Base-by-base conservation (phyloP, 1,284 basidiomycete species). In the Cryptococcus sp. region DNA sequence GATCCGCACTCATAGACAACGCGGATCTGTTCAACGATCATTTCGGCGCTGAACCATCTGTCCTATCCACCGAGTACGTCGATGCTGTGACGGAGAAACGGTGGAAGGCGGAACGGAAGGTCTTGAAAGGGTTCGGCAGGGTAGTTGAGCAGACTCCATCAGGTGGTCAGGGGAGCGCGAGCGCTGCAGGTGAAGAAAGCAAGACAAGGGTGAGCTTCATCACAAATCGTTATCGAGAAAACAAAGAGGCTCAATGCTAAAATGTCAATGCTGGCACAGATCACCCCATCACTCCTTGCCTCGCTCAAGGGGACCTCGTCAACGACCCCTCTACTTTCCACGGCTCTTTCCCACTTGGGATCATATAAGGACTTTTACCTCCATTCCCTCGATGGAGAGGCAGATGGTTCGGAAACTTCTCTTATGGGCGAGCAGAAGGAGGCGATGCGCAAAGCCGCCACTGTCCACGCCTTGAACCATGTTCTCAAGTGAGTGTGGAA, bases 391-490 rank as follows among this genome's bases (percentile, higher is more conserved):
- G 79, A 85, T 56, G 75, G 75, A 19, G 77, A 79, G 52, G 75
- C 76, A 13, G 78, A 79, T 51, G 78, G 77, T 1, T 61, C 62
- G 17, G 78, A 71, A 58, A 67, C 39, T 50, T 64, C 58, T 35
- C 55, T 71, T 40, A 66, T 68, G 30, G 66, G 71, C 17, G 68
- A 73, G 16, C 63, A 73, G 49, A 76, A 79, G 47, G 77, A 80
- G 59, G 78, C 77, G 17, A 80, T 85, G 41, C 84, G 90, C 42
- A 85, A 90, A 68, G 85, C 85, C 1, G 82, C 87, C 1, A 80
- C 88, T 4, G 79, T 93, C 10, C 92, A 95, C 74, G 84, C 84
- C 1, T 73, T 95, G 52, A 91, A 93, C 69, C 93, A 96, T 78
- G 83, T 93, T 50, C 85, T 86, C 53, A 94, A 89, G 93, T 92